Base-by-base conservation (phyloP, 192 early-diverging fungal genomes). In the Oehlia diaphana region DNA sequence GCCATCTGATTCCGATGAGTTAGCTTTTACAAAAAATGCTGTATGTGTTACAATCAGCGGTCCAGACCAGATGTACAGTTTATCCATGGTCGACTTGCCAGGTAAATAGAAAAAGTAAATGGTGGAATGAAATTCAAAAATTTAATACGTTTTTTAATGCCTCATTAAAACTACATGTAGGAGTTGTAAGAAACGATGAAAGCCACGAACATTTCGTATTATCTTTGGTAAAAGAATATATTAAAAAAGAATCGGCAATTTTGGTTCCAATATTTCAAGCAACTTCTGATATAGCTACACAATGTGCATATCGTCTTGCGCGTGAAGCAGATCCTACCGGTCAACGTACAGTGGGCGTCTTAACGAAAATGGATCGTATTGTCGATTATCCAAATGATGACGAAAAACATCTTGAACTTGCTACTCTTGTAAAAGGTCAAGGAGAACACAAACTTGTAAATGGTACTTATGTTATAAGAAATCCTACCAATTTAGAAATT, bases 231-330 rank as follows among this genome's bases (percentile, higher is more conserved):
- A 65, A 65, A 4, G 63, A 65, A 65, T 65, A 65, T 65, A 65
- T 65, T 31, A 65, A 28, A 16, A 65, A 26, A 65, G 63, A 65
- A 2, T 28, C 63, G 63, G 28, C 63, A 13, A 65, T 65, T 31
- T 16, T 65, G n/a, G 9, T 65, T 28, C 63, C 63, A 28, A 65
- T 65, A 65, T 26, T 65, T 65, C 63, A 65, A 65, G 63, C 63
- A 28, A 65, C 63, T 26, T 10, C 63, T 9, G 63, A 65, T 28
- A 65, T 65, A 26, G 21, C 63, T 9, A 65, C 63, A 9, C 63
- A 65, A 26, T 28, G 63, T 12, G 63, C 63, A 5, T 65, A 5
- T 23, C n/a, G 10, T 16, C 28, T 65, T 28, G 64, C 64, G 0
- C n/a, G 6, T 28, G 64, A 65, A 65, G 64, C 64, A 28, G 26